Conservation (phyloP, 306 rosid species). For the Boehmeria nivea region DNA sequence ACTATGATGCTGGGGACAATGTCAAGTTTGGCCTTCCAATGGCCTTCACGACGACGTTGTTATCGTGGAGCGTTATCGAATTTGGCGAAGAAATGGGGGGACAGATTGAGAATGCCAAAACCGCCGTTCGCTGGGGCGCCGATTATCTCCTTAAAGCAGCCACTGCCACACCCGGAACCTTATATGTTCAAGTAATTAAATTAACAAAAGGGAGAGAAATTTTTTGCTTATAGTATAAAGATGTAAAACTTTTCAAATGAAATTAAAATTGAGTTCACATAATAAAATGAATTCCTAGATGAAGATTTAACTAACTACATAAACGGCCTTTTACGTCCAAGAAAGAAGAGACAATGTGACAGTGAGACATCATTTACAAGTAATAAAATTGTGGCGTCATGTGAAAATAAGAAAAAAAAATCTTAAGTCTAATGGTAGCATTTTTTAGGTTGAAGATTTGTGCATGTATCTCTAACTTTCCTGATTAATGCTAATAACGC, state of each 20-base stretch:
- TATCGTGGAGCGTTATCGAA: conserved; percentile 90
- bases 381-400: neutral
- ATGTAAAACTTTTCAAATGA: no score
- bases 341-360: neutral
- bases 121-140: conserved; percentile 65
- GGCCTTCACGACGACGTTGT: conserved; percentile 81
- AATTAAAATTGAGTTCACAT: no score
- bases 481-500: neutral
- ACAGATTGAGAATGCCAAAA: conserved; percentile 57
- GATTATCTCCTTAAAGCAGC: conserved; percentile 84
- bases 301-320: no score
- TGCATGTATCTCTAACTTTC: neutral
- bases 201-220: no score
- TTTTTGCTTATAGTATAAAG: no score
- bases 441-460: neutral
- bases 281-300: no score
- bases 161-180: conserved; percentile 55
- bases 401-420: neutral
- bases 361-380: neutral
- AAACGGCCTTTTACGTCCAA: no score
- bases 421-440: neutral
- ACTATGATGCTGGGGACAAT: conserved; percentile 95
- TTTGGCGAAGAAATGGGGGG: conserved; percentile 64
- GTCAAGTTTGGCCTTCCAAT: conserved; percentile 86
- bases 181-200: conserved; percentile 75